These are phyloP conservation scores for Cercospora zeae-maydis DNA, from an alignment of 2,329 filamentous ascomycete species.

Conservation along the genomic window DNA sequence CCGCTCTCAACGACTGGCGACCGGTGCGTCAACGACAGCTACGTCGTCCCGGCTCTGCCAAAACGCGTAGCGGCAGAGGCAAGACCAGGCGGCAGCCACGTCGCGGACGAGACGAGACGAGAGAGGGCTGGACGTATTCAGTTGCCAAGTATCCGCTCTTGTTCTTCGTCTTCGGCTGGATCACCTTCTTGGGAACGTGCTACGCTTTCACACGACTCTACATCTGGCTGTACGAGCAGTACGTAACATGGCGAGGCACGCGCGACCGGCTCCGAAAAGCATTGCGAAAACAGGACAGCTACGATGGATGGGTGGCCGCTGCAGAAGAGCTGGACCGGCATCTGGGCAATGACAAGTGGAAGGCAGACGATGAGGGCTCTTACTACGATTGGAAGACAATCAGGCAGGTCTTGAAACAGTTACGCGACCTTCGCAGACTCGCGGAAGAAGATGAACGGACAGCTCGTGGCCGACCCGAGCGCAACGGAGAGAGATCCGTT, in stretches of 20 bases:
- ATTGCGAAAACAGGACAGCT: conserved; percentile 68
- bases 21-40: conserved; percentile 69
- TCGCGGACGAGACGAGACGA: conserved; percentile 75
- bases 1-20: conserved; percentile 92
- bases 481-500: conserved; percentile 50
- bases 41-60: conserved; percentile 33
- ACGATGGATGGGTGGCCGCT: conserved; percentile 76
- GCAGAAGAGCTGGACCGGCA: conserved; percentile 77
- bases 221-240: conserved; percentile 88
- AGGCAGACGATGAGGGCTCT: conserved; percentile 65
- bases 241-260: conserved; percentile 80
- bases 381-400: conserved; percentile 90
- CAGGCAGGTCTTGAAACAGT: conserved; percentile 69
- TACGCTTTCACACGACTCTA: conserved; percentile 84
- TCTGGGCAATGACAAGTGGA: conserved; percentile 77
- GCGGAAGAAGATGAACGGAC: conserved; percentile 54
- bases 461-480: conserved; percentile 35
- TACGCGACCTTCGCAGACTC: conserved; percentile 58
- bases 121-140: conserved; percentile 87
- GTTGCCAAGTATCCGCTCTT: conserved; percentile 91
- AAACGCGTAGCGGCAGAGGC: conserved; percentile 27
- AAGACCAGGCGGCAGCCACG: conserved; percentile 40
- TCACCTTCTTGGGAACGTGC: conserved; percentile 65
- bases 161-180: conserved; percentile 74
- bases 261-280: conserved; percentile 67